Conservation (phyloP, 306 rosid species). For the Vigna trinervia region DNA sequence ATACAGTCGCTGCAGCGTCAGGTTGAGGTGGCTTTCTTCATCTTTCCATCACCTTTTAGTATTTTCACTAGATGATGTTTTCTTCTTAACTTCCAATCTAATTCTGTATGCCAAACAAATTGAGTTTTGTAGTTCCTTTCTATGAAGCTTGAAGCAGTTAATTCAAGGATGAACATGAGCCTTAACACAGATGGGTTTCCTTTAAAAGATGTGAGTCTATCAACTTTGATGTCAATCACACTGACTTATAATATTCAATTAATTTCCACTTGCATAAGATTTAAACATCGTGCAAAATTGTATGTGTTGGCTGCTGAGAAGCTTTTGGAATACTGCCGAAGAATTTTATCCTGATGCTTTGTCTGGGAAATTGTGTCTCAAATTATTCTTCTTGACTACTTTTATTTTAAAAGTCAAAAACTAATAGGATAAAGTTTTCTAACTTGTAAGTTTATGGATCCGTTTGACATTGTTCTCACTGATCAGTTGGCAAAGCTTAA, state of each 20-base stretch:
- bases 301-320: background rate
- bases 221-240: constrained; percentile 1
- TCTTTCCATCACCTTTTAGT: constrained; percentile 29
- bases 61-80: background rate
- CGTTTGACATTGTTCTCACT: constrained; percentile 19
- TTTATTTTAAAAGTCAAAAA: background rate
- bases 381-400: background rate
- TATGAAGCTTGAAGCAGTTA: constrained; percentile 87
- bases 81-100: constrained; percentile 34
- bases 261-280: constrained; percentile 19
- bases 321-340: background rate
- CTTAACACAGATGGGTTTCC: constrained; percentile 64
- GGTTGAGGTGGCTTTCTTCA: constrained; percentile 70
- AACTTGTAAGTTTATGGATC: constrained; percentile 4
- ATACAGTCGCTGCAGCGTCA: constrained; percentile 83
- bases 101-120: constrained; percentile 30
- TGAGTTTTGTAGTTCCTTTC: constrained; percentile 73
- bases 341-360: constrained; percentile 14
- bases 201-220: constrained; percentile 72
- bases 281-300: constrained; percentile 17
- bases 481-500: constrained; percentile 16
- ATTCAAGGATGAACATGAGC: constrained; percentile 63
- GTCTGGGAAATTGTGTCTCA: background rate
- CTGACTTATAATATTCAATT: constrained; percentile 3
- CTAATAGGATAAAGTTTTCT: background rate